These are phyloP conservation scores for Penicillium ucsense DNA, from an alignment of 495 filamentous ascomycete species.

Conservation along the genomic window DNA sequence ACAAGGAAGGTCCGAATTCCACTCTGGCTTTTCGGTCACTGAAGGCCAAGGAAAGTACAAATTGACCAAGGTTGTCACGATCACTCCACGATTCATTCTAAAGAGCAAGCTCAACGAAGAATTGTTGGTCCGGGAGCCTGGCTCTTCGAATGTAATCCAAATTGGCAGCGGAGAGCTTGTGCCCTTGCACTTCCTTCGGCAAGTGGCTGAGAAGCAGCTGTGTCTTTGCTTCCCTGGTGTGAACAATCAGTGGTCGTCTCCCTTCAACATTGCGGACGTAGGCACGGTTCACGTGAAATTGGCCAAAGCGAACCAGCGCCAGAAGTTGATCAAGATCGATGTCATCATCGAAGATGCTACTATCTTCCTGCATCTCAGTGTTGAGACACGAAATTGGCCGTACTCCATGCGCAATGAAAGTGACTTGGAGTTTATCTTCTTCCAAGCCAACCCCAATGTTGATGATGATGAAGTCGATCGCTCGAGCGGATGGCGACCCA, in stretches of 20 bases:
- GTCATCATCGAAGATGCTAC: conserved; percentile 85
- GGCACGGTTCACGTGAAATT: conserved; percentile 90
- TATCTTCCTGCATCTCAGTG: conserved; percentile 81
- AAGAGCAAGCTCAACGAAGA: conserved; percentile 88
- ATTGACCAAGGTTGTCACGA: conserved; percentile 83
- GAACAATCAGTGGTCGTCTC: conserved; percentile 96
- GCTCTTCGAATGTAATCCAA: conserved; percentile 69
- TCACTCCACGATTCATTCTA: conserved; percentile 88
- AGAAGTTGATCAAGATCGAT: conserved; percentile 79
- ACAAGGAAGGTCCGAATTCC: conserved; percentile 66
- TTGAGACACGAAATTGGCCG: conserved; percentile 91
- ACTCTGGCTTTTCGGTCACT: conserved; percentile 77
- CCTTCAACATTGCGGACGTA: conserved; percentile 91
- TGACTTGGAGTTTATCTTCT: conserved; percentile 91
- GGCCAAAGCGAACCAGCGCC: conserved; percentile 78
- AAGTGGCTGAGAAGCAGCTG: conserved; percentile 71
- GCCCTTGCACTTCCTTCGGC: conserved; percentile 79
- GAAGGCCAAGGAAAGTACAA: conserved; percentile 97
- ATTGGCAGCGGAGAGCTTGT: conserved; percentile 66
- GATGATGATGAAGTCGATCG: conserved; percentile 78
- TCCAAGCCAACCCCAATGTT: conserved; percentile 67
- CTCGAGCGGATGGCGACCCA: conserved; percentile 72
- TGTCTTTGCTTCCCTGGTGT: conserved; percentile 89
- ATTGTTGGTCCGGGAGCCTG: conserved; percentile 79
- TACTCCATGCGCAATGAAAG: conserved; percentile 98